Evolutionary conservation across 1,284 basidiomycete species (phyloP).

Genomic region (Ceratobasidium sp.): DNA sequence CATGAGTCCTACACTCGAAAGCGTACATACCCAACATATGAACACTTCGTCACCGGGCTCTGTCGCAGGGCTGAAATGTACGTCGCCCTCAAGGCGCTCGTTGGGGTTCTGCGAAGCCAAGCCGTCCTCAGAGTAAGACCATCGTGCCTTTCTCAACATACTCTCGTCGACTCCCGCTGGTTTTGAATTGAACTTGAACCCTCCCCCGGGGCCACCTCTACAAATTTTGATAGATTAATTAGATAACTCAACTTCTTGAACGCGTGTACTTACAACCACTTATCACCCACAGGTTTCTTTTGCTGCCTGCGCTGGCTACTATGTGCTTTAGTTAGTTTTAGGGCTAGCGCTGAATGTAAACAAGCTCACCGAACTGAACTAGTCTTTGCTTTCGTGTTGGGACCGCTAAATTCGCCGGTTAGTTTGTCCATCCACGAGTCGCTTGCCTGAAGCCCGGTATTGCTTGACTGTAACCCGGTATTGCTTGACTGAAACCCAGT

Average conservation of each 20-base stretch:
- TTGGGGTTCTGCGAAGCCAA: neutral
- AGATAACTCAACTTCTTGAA: neutral
- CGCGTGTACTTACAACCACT: neutral
- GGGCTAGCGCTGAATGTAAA: neutral
- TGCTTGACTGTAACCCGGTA: neutral
- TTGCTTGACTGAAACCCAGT: neutral
- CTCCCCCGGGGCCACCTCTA: neutral
- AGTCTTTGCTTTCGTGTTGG: neutral
- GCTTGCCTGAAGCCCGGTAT: neutral
- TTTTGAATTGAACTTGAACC: neutral
- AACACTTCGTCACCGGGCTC: neutral
- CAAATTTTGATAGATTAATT: neutral
- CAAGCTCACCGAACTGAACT: neutral
- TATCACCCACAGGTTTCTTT: neutral
- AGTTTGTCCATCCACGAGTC: neutral
- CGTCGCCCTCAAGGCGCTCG: neutral
- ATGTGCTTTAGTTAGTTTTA: no score
- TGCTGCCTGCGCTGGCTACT: neutral
- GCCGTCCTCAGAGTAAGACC: slow-evolving; percentile 16
- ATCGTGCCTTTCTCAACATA: neutral
- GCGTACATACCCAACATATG: neutral
- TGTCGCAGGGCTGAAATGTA: neutral
- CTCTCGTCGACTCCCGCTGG: neutral
- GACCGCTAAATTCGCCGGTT: neutral
- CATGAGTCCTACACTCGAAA: neutral